These are phyloP conservation scores for Tilletia walkeri DNA, from an alignment of 1,284 basidiomycete species.

Conservation along the genomic window DNA sequence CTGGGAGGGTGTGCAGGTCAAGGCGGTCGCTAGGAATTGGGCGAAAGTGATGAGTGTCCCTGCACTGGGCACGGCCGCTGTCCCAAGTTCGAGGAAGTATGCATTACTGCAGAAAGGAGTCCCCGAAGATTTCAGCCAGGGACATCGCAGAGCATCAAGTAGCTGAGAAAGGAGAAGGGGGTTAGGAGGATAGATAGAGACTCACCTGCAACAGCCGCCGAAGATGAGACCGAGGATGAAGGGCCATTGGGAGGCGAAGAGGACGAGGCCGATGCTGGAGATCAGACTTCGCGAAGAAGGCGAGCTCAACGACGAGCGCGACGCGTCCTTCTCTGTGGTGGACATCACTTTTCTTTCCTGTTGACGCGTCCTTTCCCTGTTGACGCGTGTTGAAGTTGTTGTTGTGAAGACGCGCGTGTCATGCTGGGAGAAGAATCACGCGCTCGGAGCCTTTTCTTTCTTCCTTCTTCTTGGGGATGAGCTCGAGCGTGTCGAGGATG, in stretches of 20 bases:
- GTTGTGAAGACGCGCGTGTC: too few relatives aligned
- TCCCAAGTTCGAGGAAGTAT: slow-evolving; percentile 46
- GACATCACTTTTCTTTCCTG: too few relatives aligned
- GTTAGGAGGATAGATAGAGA: not conserved
- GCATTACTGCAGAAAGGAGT: slow-evolving; percentile 34
- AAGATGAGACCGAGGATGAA: slow-evolving; percentile 51
- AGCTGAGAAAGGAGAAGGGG: not conserved
- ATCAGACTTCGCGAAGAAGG: not conserved
- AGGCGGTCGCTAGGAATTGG: slow-evolving; percentile 46
- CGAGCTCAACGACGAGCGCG: not conserved
- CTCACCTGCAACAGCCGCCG: slow-evolving; percentile 47
- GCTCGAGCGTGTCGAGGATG: not conserved
- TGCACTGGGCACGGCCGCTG: slow-evolving; percentile 35
- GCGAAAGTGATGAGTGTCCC: slow-evolving; percentile 52
- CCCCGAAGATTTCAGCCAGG: not conserved
- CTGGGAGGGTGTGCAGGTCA: slow-evolving; percentile 38
- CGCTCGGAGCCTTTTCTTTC: not conserved
- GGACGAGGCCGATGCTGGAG: not conserved
- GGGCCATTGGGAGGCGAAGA: slow-evolving; percentile 30
- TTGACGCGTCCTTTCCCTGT: too few relatives aligned
- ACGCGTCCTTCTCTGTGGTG: not conserved
- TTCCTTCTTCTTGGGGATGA: not conserved
- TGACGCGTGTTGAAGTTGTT: too few relatives aligned
- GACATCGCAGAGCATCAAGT: not conserved
- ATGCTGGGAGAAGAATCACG: not conserved